Conservation (phyloP, 805 yeast genomes). For the Candida andamanensis region DNA sequence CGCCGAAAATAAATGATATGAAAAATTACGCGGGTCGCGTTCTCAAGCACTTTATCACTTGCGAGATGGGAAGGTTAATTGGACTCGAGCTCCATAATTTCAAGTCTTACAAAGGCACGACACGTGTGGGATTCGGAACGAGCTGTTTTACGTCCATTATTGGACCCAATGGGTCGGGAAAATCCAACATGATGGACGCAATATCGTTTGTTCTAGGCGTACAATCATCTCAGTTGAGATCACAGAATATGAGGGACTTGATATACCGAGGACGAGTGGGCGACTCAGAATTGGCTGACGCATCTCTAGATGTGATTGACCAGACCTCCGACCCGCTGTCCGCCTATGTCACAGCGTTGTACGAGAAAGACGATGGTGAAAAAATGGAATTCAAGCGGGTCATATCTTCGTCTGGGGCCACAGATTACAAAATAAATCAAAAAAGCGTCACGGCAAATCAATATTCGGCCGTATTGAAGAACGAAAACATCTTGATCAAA, state of each 20-base stretch:
- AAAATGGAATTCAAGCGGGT: conserved; percentile 58
- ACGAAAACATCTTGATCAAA: conserved; percentile 77
- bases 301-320: conserved; percentile 16
- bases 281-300: conserved; percentile 14
- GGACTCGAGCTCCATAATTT: conserved; percentile 80
- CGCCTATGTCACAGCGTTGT: conserved; percentile 77
- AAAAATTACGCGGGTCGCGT: conserved; percentile 1
- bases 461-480: conserved; percentile 61
- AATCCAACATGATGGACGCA: conserved; percentile 96
- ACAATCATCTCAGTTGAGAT: conserved; percentile 67
- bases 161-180: conserved; percentile 99
- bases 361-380: conserved; percentile 59
- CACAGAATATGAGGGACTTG: conserved; percentile 66
- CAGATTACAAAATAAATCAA: conserved; percentile 65
- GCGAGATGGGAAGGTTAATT: conserved; percentile 70
- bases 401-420: conserved; percentile 52
- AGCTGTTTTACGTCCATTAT: conserved; percentile 83
- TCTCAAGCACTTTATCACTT: not conserved
- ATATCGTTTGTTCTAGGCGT: conserved; percentile 92
- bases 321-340: conserved; percentile 25
- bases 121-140: conserved; percentile 76
- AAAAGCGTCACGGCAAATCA: conserved; percentile 55
- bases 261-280: conserved; percentile 61
- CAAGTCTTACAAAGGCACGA: conserved; percentile 81
- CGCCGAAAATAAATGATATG: not conserved